phyloP scores from a whole-genome alignment of 768 basidiomycete genomes.

The Boletus reticulatus region DNA sequence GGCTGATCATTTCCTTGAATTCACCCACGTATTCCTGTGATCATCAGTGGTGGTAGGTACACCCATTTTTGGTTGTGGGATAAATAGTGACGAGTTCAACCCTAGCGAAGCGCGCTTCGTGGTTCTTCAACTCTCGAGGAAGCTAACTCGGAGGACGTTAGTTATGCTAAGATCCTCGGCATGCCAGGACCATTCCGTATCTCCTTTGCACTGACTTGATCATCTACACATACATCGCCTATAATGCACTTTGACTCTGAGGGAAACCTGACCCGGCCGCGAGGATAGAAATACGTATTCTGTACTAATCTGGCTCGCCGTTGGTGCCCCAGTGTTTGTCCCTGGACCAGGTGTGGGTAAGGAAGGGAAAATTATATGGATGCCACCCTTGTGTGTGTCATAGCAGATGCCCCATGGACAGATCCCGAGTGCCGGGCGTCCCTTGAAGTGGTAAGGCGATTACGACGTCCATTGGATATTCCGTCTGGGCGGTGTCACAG shows the following conservation, averaged over 20 bases:
- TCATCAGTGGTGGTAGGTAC: constrained; percentile 35
- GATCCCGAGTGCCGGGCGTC: constrained; percentile 17
- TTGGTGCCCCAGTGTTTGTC: constrained; percentile 11
- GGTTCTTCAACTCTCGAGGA: constrained; percentile 89
- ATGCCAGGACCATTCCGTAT: constrained; percentile 10
- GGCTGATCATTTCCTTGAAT: constrained; percentile 19
- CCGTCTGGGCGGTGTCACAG: not conserved
- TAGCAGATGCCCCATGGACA: constrained; percentile 4
- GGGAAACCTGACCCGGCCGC: constrained; percentile 2
- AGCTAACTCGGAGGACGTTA: constrained; percentile 20
- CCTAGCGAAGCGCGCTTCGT: constrained; percentile 85
- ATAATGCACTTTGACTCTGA: constrained; percentile 22
- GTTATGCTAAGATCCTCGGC: constrained; percentile 13
- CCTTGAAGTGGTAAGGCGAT: constrained; percentile 6
- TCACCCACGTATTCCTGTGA: constrained; percentile 11
- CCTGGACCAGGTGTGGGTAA: constrained; percentile 23
- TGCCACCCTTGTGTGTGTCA: constrained; percentile 24
- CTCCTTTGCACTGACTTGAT: constrained; percentile 17
- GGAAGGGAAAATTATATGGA: constrained; percentile 23
- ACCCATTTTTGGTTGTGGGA: constrained; percentile 11
- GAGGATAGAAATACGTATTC: constrained; percentile 15
- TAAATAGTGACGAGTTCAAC: constrained; percentile 28
- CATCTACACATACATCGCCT: constrained; percentile 28
- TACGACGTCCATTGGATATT: constrained; percentile 13
- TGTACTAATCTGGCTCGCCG: constrained; percentile 29